A percentile compares a stretch with the other conserved stretches of the same genome.
phyloP scores from a whole-genome alignment of 75 land plant species.

The Cunninghamia lanceolata region DNA sequence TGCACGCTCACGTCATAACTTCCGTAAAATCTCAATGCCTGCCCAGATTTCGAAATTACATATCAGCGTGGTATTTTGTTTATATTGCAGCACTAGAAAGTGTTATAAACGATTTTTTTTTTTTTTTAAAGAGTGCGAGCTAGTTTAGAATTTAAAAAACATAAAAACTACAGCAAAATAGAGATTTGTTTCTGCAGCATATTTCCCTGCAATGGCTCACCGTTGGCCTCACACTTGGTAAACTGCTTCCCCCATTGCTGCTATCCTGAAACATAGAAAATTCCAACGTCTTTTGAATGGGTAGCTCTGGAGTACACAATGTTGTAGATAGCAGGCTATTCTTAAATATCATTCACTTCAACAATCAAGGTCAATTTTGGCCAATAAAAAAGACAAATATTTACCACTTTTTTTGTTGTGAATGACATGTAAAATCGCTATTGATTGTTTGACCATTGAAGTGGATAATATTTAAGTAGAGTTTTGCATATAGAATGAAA shows the following conservation, averaged over 20 bases:
- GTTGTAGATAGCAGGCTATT: too few relatives aligned
- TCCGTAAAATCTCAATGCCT: constrained; percentile 91
- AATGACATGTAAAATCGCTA: too few relatives aligned
- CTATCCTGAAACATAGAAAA: neutral
- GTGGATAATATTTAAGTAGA: too few relatives aligned
- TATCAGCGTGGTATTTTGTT: neutral
- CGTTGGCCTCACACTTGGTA: too few relatives aligned
- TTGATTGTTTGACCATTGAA: too few relatives aligned
- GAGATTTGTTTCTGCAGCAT: neutral
- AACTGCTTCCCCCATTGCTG: too few relatives aligned
- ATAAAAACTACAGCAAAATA: neutral
- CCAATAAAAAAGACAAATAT: too few relatives aligned
- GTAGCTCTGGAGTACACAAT: neutral
- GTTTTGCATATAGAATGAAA: neutral
- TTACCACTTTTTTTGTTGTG: too few relatives aligned
- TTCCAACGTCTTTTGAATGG: neutral
- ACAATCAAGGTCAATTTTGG: too few relatives aligned
- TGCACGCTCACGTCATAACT: constrained; percentile 75
- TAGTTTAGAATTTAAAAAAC: neutral
- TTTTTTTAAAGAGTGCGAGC: too few relatives aligned
- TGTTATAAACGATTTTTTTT: neutral
- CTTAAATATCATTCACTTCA: too few relatives aligned
- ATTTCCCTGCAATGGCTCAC: neutral
- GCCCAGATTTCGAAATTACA: neutral
- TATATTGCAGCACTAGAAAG: neutral